These are phyloP conservation scores for Pachysolen tannophilus DNA, from an alignment of 805 yeast species.

Conservation along the genomic window DNA sequence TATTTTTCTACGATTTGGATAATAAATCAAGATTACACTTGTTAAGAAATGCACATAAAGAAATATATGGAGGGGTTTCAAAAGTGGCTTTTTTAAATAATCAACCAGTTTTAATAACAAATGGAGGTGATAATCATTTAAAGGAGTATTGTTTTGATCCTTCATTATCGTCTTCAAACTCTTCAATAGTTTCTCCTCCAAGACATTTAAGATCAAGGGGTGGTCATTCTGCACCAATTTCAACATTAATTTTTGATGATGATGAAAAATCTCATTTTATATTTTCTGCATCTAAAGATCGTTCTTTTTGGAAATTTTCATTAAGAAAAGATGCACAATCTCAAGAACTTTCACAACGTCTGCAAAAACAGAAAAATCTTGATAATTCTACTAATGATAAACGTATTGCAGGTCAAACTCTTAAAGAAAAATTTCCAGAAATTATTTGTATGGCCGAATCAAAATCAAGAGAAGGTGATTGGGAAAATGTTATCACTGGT, in stretches of 20 bases:
- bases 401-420: constrained; percentile 47
- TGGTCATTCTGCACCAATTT: constrained; percentile 94
- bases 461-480: constrained; percentile 71
- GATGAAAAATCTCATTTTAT: constrained; percentile 71
- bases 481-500: constrained; percentile 90
- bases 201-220: constrained; percentile 89
- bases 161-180: constrained; percentile 55
- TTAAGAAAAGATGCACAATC: constrained; percentile 94
- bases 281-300: constrained; percentile 80
- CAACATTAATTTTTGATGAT: constrained; percentile 66
- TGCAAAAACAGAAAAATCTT: too few species aligned
- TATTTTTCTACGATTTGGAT: constrained; percentile 78
- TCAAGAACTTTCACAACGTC: constrained; percentile 81
- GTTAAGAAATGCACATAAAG: constrained; percentile 65
- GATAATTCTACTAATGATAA: constrained; percentile 32
- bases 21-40: constrained; percentile 68
- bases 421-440: constrained; percentile 71
- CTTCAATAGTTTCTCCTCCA: constrained; percentile 76
- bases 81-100: constrained; percentile 75
- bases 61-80: constrained; percentile 68
- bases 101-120: constrained; percentile 82
- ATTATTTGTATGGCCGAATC: constrained; percentile 64
- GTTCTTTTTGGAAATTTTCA: constrained; percentile 85
- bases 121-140: constrained; percentile 85
- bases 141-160: constrained; percentile 95